Evolutionary conservation across 495 filamentous ascomycete species (phyloP), one percentile per base, ranked within the genome.

Genomic region (Sphaerosporella brunnea): DNA sequence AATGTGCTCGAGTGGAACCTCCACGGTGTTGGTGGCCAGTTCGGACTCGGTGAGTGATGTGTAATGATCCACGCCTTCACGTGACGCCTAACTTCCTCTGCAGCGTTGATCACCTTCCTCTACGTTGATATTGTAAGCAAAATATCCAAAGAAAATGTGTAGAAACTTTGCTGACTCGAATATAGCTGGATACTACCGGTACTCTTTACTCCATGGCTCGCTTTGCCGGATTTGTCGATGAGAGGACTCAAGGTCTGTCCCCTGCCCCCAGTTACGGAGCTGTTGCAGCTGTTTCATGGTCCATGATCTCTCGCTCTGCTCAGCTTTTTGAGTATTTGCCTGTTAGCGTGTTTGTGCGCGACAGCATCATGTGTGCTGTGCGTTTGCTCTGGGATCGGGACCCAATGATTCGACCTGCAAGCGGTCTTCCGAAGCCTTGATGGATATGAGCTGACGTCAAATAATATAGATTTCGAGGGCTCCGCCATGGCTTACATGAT

Each of bases 161-260:
- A 34, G 30, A 34, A 9, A 34, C 9, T n/a, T 34, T 34, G n/a
- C 30, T n/a, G n/a, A n/a, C n/a, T n/a, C n/a, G n/a, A 15, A 21
- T 39, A 15, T 18, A 53, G 51, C 71, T 78, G 44, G 74, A 78
- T 51, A 70, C 68, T 53, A 76, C 74, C 4, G 74, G 74, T 26
- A 78, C 74, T 3, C 60, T 78, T 49, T 88, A 86, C 64, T 80
- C 81, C 15, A 86, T 88, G 82, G 82, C 82, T 16, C 76, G 74
- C 23, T 84, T 84, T 53, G 75, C 75, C 48, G 73, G 75, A 19
- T 73, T 79, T 50, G 76, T 87, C 55, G 80, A 88, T 23, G 58
- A 61, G 20, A 23, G 47, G 2, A 61, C 58, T 13, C 58, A 61
- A 48, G 51, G 51, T 53, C 32, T 24, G 36, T 50, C 5, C 5